phyloP scores from a whole-genome alignment of 306 rosid species.

The Lathyrus sativus region DNA sequence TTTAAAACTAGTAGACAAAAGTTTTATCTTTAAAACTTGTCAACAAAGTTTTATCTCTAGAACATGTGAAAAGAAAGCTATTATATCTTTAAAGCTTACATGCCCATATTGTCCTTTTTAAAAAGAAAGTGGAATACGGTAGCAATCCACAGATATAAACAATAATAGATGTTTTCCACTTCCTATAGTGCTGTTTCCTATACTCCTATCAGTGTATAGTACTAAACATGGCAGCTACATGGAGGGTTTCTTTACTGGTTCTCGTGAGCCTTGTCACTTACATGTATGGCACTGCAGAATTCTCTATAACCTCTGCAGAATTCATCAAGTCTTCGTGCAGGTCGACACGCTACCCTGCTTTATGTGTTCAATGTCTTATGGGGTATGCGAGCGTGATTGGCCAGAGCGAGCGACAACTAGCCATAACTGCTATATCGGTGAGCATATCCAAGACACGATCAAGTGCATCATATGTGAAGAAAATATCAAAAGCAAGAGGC shows the following conservation, averaged over 20 bases:
- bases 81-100: constrained; percentile 4
- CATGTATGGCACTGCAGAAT: constrained; percentile 29
- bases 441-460: constrained; percentile 57
- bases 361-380: constrained; percentile 59
- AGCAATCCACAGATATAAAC: not conserved
- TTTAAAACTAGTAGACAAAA: not conserved
- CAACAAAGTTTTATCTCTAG: not conserved
- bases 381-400: constrained; percentile 48
- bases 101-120: not conserved
- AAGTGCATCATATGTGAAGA: constrained; percentile 51
- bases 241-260: constrained; percentile 35
- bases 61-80: not conserved
- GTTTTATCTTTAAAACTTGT: not conserved
- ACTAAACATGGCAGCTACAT: constrained; percentile 50
- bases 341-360: constrained; percentile 57
- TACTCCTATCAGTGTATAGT: constrained; percentile 2
- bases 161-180: constrained; percentile 5
- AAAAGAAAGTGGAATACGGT: constrained; percentile 18
- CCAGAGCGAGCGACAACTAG: constrained; percentile 58
- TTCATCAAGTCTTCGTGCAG: constrained; percentile 69
- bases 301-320: constrained; percentile 33
- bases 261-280: constrained; percentile 38
- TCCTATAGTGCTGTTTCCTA: not conserved
- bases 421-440: constrained; percentile 65
- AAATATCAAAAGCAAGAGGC: constrained; percentile 45